phyloP scores from a whole-genome alignment of 2,329 filamentous ascomycete genomes.

The Cercospora sojina region DNA sequence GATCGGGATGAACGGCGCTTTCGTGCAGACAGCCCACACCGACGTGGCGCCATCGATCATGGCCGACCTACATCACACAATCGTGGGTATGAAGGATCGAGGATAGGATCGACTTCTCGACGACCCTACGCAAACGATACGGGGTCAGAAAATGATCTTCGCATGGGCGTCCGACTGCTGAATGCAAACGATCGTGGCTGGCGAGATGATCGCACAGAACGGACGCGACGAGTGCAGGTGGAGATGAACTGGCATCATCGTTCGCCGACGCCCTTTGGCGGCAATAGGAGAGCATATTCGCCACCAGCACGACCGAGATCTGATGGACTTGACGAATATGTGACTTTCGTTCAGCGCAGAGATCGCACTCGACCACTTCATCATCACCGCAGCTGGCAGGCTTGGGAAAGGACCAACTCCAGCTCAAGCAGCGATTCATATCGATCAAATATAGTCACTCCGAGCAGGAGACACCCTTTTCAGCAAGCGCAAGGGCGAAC shows the following conservation, averaged over 20 bases:
- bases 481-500: neutral
- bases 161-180: neutral
- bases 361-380: neutral
- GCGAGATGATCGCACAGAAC: neutral
- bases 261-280: neutral
- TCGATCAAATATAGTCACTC: neutral
- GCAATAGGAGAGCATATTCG: neutral
- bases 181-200: constrained; percentile 2
- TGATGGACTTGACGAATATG: neutral
- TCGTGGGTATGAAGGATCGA: neutral
- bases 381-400: neutral
- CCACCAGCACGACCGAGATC: neutral
- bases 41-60: constrained; percentile 6
- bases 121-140: too few relatives aligned
- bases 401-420: neutral
- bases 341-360: neutral
- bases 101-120: neutral
- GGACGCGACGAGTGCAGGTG: neutral
- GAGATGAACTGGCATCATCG: neutral
- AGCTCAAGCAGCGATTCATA: neutral
- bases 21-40: neutral
- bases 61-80: neutral
- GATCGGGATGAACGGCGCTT: too few relatives aligned
- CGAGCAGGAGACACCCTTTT: neutral
- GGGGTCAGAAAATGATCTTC: neutral